Percentiles rank a stretch among this genome's conserved stretches.
Conservation (phyloP, 164 flowering plant species). For the Protea cynaroides region DNA sequence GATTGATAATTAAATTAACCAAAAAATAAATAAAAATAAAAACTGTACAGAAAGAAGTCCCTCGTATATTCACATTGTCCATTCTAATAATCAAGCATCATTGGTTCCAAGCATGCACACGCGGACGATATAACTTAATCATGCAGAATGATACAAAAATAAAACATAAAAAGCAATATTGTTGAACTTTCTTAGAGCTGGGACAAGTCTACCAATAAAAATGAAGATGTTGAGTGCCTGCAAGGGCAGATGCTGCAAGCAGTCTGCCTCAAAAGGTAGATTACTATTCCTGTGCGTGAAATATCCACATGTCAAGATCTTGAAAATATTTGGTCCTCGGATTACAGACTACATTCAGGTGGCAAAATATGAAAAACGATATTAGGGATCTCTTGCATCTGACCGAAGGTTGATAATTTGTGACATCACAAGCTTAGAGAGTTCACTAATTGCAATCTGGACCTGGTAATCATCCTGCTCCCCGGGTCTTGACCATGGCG, state of each 20-base stretch:
- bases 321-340: neutral
- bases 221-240: constrained; percentile 1
- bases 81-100: too few species aligned
- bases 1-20: too few species aligned
- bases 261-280: constrained; percentile 11
- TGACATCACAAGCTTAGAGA: constrained; percentile 68
- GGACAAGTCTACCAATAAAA: too few species aligned
- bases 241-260: constrained; percentile 5
- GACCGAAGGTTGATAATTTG: constrained; percentile 61
- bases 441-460: constrained; percentile 63
- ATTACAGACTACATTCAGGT: constrained; percentile 3
- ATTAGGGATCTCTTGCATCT: constrained; percentile 41
- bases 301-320: constrained; percentile 4
- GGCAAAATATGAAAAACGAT: neutral
- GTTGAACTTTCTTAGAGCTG: too few species aligned
- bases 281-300: constrained; percentile 9
- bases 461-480: constrained; percentile 59
- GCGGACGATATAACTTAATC: too few species aligned
- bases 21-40: too few species aligned
- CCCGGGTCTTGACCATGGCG: constrained; percentile 38
- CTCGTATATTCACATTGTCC: too few species aligned
- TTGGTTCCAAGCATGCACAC: too few species aligned
- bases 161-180: too few species aligned
- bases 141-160: too few species aligned
- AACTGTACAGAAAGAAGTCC: too few species aligned